Percentiles rank a stretch among this genome's conserved stretches.
These are phyloP conservation scores for Solanum peruvianum DNA, from an alignment of 257 asterid genomes.

Conservation along the genomic window DNA sequence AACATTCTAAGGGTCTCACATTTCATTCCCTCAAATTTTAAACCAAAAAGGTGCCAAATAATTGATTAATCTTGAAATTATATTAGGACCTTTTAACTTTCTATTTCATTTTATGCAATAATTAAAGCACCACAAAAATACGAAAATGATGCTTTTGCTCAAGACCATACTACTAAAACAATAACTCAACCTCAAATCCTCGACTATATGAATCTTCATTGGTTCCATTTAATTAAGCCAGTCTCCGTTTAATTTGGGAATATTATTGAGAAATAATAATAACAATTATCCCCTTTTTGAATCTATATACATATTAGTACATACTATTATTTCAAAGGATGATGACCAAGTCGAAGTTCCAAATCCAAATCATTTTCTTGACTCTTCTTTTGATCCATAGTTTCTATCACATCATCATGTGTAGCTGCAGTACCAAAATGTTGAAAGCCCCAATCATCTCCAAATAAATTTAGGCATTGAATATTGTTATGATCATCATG, in stretches of 20 bases:
- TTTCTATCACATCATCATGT: background rate
- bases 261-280: background rate
- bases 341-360: conserved; percentile 70
- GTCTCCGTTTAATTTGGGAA: background rate
- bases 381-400: background rate
- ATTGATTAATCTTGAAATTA: background rate
- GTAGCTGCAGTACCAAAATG: background rate
- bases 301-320: background rate
- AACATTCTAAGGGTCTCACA: background rate
- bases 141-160: background rate
- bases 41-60: background rate
- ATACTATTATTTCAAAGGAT: background rate
- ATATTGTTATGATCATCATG: background rate
- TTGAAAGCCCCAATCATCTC: conserved; percentile 31
- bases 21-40: background rate
- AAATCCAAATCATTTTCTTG: conserved; percentile 50
- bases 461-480: conserved; percentile 2
- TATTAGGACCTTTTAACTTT: background rate
- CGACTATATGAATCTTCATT: too few relatives aligned
- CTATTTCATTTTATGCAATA: background rate
- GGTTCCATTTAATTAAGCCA: background rate
- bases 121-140: background rate
- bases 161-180: background rate
- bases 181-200: background rate
- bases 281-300: background rate